phyloP scores from a whole-genome alignment of 495 filamentous ascomycete genomes.

The Xylaria scruposa region DNA sequence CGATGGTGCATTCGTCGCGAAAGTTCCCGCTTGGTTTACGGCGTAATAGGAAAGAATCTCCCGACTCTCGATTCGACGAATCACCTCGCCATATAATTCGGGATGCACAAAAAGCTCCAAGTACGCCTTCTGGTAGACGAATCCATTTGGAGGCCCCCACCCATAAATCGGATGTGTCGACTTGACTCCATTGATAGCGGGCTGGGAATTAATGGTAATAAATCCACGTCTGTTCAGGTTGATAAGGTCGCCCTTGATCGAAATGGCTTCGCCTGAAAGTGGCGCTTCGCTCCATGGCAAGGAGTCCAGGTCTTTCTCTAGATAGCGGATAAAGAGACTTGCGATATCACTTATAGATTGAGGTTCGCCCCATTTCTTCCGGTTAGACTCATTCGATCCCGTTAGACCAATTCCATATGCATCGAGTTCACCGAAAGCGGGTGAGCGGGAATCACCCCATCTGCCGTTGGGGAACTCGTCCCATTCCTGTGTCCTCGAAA shows the following conservation, averaged over 20 bases:
- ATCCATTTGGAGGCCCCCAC: constrained; percentile 94
- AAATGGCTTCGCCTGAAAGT: constrained; percentile 79
- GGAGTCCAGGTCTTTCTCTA: constrained; percentile 77
- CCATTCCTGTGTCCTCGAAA: constrained; percentile 96
- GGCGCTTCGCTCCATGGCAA: constrained; percentile 95
- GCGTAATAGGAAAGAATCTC: constrained; percentile 91
- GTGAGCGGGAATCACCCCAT: constrained; percentile 97
- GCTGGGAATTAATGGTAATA: constrained; percentile 97
- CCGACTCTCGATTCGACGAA: constrained; percentile 78
- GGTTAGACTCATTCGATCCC: constrained; percentile 96
- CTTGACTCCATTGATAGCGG: constrained; percentile 90
- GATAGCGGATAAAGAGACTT: constrained; percentile 80
- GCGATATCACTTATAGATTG: constrained; percentile 79
- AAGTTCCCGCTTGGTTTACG: constrained; percentile 77
- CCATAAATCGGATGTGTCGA: constrained; percentile 86
- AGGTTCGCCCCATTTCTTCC: constrained; percentile 93
- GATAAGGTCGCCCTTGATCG: constrained; percentile 77
- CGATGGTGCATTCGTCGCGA: constrained; percentile 82
- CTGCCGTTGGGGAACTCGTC: constrained; percentile 99
- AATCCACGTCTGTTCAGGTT: constrained; percentile 84
- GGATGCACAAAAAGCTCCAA: constrained; percentile 88
- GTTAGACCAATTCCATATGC: constrained; percentile 93
- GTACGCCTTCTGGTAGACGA: constrained; percentile 98
- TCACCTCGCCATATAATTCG: constrained; percentile 75
- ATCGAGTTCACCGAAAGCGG: constrained; percentile 96